Conservation (phyloP, 2,329 filamentous ascomycete species). For the Microcera coccophila region DNA sequence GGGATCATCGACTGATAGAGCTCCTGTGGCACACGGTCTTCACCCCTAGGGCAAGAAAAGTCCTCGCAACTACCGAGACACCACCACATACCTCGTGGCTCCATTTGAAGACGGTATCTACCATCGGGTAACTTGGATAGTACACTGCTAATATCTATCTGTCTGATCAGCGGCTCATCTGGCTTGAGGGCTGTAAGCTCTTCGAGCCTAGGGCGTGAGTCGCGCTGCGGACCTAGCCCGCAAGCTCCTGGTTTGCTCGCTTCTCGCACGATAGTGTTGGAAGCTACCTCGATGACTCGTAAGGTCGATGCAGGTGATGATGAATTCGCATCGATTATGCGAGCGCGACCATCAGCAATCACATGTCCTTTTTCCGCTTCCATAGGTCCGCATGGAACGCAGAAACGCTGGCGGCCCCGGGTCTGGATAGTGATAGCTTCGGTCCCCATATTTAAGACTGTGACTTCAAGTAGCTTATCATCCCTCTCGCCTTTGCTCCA, state of each 20-base stretch:
- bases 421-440: conserved; percentile 6
- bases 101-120: conserved; percentile 5
- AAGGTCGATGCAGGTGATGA: not conserved
- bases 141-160: conserved; percentile 2
- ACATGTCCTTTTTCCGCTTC: not conserved
- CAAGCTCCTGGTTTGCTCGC: not conserved
- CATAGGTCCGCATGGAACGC: conserved; percentile 1
- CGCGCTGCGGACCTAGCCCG: conserved; percentile 2
- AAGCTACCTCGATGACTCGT: conserved; percentile 1
- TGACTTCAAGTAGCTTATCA: conserved; percentile 1
- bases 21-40: conserved; percentile 6
- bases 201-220: conserved; percentile 6
- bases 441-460: conserved; percentile 2
- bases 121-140: conserved; percentile 5
- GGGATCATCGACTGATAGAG: conserved; percentile 5
- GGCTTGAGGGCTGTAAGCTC: conserved; percentile 3
- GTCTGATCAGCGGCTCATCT: conserved; percentile 5
- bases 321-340: conserved; percentile 1
- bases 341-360: not conserved
- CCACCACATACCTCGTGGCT: conserved; percentile 9
- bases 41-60: conserved; percentile 2
- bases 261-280: not conserved
- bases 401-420: conserved; percentile 2
- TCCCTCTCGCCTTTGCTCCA: not conserved
- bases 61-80: conserved; percentile 7